Evolutionary conservation across 1,284 basidiomycete genomes (phyloP).

Genomic region (Vanrija humicola): DNA sequence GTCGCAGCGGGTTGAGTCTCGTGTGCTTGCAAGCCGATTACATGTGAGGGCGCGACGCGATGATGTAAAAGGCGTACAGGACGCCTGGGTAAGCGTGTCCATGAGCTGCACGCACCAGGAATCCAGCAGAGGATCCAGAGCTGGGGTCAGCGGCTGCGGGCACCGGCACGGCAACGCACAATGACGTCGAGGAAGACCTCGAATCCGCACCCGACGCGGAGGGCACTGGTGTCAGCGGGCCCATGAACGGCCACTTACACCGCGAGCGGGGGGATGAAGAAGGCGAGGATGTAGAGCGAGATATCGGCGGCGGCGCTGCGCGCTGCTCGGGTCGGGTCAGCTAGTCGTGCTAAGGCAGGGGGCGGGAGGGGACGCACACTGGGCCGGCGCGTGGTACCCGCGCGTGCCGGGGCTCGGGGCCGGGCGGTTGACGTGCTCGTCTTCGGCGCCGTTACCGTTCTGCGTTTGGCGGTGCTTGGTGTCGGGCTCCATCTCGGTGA

Average conservation of each 20-base stretch:
- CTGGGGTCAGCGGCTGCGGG: background rate
- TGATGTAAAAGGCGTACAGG: background rate
- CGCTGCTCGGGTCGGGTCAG: background rate
- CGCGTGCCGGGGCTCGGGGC: background rate
- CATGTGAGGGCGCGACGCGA: too few relatives aligned
- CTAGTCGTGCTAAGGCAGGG: background rate
- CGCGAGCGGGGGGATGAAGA: background rate
- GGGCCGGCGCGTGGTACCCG: background rate
- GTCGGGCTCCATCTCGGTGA: background rate
- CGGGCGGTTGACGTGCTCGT: background rate
- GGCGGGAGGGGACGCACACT: background rate
- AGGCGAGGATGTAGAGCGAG: background rate
- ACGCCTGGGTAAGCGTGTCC: background rate
- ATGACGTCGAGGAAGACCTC: constrained; percentile 7
- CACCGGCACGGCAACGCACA: background rate
- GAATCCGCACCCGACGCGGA: background rate
- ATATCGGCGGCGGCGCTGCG: background rate
- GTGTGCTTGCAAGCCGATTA: too few relatives aligned
- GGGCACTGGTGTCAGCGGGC: background rate
- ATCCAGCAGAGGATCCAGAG: constrained; percentile 10
- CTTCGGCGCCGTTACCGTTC: background rate
- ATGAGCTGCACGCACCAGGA: background rate
- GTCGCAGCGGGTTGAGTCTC: too few relatives aligned
- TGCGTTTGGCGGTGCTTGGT: background rate
- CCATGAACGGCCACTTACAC: background rate